phyloP scores from a whole-genome alignment of 306 rosid genomes.

The Trifolium subterraneum region DNA sequence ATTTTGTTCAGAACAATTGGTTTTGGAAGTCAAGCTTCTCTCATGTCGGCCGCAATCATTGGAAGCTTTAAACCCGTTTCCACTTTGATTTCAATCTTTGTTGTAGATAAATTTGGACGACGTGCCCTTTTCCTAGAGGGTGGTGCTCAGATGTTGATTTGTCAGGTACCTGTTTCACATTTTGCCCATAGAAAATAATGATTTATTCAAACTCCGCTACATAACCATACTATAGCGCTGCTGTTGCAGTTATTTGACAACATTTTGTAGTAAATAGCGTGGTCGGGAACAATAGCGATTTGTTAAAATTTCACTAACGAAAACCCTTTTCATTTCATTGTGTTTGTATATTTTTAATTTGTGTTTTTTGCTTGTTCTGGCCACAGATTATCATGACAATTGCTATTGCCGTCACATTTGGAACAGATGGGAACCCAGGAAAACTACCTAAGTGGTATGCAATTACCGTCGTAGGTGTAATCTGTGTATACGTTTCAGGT shows the following conservation, averaged over 20 bases:
- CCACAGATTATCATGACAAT: constrained; percentile 58
- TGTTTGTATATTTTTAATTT: constrained; percentile 9
- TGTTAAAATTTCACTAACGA: not conserved
- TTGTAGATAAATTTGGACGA: constrained; percentile 73
- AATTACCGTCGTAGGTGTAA: constrained; percentile 45
- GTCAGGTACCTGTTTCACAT: constrained; percentile 53
- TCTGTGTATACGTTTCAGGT: constrained; percentile 65
- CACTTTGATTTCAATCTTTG: constrained; percentile 52
- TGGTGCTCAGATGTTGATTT: constrained; percentile 72
- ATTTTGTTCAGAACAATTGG: constrained; percentile 81
- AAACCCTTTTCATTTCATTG: not conserved
- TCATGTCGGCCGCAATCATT: constrained; percentile 69
- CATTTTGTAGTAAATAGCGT: not conserved
- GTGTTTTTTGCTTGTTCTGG: constrained; percentile 3
- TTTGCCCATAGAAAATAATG: not conserved
- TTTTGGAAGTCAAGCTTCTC: constrained; percentile 66
- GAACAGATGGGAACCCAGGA: constrained; percentile 65
- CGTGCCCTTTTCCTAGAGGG: constrained; percentile 75
- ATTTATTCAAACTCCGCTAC: not conserved
- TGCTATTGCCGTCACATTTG: constrained; percentile 65
- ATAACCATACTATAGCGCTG: no score
- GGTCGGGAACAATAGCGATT: not conserved
- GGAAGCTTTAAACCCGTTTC: constrained; percentile 57
- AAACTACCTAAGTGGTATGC: constrained; percentile 59
- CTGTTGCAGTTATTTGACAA: not conserved